Conservation (phyloP, 1,284 basidiomycete genomes). For the Moesziomyces globuligerus region DNA sequence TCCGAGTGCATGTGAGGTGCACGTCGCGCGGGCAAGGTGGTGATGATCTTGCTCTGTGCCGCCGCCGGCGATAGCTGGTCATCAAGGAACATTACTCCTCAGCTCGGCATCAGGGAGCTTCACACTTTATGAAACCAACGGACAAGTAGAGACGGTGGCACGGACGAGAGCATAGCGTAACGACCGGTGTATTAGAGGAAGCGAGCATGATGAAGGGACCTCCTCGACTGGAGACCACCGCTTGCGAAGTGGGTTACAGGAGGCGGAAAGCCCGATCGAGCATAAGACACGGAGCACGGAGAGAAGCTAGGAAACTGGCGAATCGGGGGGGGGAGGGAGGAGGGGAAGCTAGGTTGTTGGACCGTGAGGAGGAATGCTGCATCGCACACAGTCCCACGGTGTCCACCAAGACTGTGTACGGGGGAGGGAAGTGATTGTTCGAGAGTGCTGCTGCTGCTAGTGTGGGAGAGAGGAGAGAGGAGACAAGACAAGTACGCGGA, state of each 20-base stretch:
- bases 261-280: slow-evolving; percentile 16
- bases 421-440: slow-evolving; percentile 6
- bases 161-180: slow-evolving; percentile 14
- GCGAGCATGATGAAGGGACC: slow-evolving; percentile 18
- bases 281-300: slow-evolving; percentile 15
- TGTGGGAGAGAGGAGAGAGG: slow-evolving; percentile 5
- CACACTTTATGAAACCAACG: too few relatives aligned
- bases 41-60: too few relatives aligned
- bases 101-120: too few relatives aligned
- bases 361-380: slow-evolving; percentile 7
- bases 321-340: neutral
- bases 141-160: too few relatives aligned
- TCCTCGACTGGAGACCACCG: slow-evolving; percentile 11
- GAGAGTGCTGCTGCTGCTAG: slow-evolving; percentile 35
- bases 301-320: slow-evolving; percentile 5
- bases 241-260: slow-evolving; percentile 3
- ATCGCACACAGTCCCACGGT: slow-evolving; percentile 11
- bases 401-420: slow-evolving; percentile 9
- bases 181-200: slow-evolving; percentile 42
- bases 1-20: too few relatives aligned
- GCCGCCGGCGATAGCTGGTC: too few relatives aligned
- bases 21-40: too few relatives aligned
- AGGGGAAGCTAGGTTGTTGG: slow-evolving; percentile 15
- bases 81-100: too few relatives aligned
- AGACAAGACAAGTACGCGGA: slow-evolving; percentile 16